Evolutionary conservation across 345 rosid genomes (phyloP).

Genomic region (Populus tremula): DNA sequence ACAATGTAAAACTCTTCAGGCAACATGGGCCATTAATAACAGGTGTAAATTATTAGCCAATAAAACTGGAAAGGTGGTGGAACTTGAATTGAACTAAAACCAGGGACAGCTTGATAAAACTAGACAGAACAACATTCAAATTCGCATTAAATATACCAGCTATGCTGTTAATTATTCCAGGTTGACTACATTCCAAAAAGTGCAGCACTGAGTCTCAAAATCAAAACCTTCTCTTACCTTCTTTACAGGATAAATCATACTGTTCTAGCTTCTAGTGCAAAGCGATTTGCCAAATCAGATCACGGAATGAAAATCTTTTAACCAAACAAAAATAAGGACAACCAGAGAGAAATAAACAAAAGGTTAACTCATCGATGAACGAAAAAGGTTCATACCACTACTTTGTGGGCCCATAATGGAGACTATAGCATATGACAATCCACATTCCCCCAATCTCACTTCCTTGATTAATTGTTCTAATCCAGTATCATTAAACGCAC

Average conservation of each 20-base stretch:
- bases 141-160: neutral
- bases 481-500: constrained; percentile 63
- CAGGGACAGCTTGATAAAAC: neutral
- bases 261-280: neutral
- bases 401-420: constrained; percentile 99
- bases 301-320: neutral
- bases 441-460: constrained; percentile 71
- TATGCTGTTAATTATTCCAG: neutral
- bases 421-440: constrained; percentile 89
- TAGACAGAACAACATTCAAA: neutral
- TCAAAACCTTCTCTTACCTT: neutral
- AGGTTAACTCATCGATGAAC: neutral
- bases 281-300: neutral
- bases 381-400: constrained; percentile 63
- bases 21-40: neutral
- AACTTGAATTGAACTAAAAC: neutral
- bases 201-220: neutral
- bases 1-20: constrained; percentile 19
- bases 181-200: neutral
- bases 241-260: neutral
- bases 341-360: neutral
- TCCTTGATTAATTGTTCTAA: constrained; percentile 72
- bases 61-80: neutral
- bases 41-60: neutral
- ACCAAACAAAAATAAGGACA: neutral